phyloP scores from a whole-genome alignment of 1,284 basidiomycete genomes.

The Rhizoctonia solani region DNA sequence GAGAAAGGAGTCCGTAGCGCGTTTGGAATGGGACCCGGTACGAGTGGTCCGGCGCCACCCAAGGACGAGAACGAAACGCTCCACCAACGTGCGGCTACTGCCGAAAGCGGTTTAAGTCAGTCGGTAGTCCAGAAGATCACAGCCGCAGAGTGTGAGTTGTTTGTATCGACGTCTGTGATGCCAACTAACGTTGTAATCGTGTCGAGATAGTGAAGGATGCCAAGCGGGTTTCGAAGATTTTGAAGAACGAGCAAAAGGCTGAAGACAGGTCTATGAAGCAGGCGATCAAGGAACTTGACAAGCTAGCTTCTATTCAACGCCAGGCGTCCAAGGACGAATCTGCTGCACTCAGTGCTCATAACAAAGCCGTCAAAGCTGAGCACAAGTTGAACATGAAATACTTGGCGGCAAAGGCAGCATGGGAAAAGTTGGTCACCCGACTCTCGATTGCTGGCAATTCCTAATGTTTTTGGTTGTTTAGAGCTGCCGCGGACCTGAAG shows the following conservation, averaged over 20 bases:
- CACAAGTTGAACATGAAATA: constrained; percentile 48
- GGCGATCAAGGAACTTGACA: constrained; percentile 48
- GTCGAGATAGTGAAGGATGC: constrained; percentile 44
- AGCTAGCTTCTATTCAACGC: constrained; percentile 46
- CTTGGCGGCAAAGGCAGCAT: constrained; percentile 35
- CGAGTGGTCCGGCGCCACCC: constrained; percentile 17
- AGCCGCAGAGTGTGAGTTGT: constrained; percentile 26
- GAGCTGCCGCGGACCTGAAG: constrained; percentile 38
- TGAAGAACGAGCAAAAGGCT: constrained; percentile 48
- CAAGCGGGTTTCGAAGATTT: constrained; percentile 47
- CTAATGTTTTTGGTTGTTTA: constrained; percentile 6
- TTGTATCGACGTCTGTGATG: not conserved
- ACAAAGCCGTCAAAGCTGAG: constrained; percentile 48
- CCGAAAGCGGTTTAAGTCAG: constrained; percentile 20
- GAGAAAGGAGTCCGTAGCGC: not conserved
- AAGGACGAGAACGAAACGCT: constrained; percentile 21
- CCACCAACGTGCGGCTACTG: constrained; percentile 23
- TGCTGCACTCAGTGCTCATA: constrained; percentile 46
- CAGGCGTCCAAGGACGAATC: constrained; percentile 48
- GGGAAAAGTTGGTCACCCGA: constrained; percentile 32
- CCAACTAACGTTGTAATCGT: not conserved
- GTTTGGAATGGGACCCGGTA: constrained; percentile 26
- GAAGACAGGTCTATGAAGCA: constrained; percentile 45
- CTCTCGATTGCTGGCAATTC: too few relatives aligned
- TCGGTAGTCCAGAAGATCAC: constrained; percentile 21